Evolutionary conservation across 352 stramenopile species (phyloP), one percentile per base, ranked within the genome.

Genomic region (Phytophthora pistaciae): DNA sequence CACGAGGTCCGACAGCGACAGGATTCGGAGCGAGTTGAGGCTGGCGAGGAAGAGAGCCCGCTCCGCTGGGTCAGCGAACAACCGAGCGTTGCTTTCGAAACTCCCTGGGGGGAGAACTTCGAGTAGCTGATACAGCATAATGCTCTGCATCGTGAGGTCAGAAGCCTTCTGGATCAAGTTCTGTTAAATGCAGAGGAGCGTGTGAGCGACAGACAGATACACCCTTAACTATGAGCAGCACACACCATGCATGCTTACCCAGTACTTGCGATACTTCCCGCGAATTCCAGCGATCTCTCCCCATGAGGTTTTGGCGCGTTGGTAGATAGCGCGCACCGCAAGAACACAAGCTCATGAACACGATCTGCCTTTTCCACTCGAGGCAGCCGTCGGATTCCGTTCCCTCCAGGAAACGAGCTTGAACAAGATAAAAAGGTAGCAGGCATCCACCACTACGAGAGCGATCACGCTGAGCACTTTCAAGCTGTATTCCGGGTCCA

Each of bases 261-360:
- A 79, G 29, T 72, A 62, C 68, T 82, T 82, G 27, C 75, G 64
- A 11, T 72, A 68, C 31, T 63, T 56, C 3, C 75, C 72, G 1
- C 64, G 64, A 40, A 65, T 67, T 1, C 67, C 60, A 1, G 46
- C 60, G 25, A 80, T 23, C 11, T 70, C 48, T 21, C 40, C 9
- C 44, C 55, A 70, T 10, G 40, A 14, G 18, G 44, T 20, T 27
- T 29, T n/a, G 11, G 46, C 2, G 8, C 40, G n/a, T 44, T 70
- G 13, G 20, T 52, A 57, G 23, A 53, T 8, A 2, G 33, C 16
- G 5, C 21, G 21, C 5, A 18, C 10, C 2, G 36, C 13, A 36
- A 14, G 8, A 3, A 21, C 40, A 4, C 14, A 49, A 21, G 16
- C 18, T 6, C 16, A 49, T 49, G 6, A 18, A 20, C 40, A 11